These are phyloP conservation scores for Tylopilus rubrobrunneus DNA, from an alignment of 768 basidiomycete genomes.

Conservation along the genomic window DNA sequence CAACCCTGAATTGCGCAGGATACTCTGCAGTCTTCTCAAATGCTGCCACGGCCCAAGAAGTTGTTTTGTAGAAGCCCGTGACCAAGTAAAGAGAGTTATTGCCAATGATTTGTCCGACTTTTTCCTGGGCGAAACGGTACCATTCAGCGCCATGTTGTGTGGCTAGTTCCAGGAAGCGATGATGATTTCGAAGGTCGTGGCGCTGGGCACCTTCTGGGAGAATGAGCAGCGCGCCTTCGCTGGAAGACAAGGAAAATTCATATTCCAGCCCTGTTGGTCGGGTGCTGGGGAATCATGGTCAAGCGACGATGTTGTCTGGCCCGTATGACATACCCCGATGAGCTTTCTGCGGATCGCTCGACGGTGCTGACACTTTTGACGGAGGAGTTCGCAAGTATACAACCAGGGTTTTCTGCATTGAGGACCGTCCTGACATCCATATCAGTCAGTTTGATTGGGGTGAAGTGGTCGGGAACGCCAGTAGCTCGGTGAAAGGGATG, in stretches of 20 bases:
- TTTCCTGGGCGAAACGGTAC: slow-evolving; percentile 25
- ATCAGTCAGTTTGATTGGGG: background rate
- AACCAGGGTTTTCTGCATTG: slow-evolving; percentile 7
- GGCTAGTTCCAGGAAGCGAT: slow-evolving; percentile 18
- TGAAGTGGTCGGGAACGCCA: background rate
- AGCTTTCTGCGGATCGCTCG: background rate
- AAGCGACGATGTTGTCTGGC: background rate
- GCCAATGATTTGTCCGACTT: slow-evolving; percentile 12
- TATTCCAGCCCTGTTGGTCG: background rate
- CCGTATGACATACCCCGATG: background rate
- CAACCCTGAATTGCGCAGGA: slow-evolving; percentile 6
- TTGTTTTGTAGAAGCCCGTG: slow-evolving; percentile 4
- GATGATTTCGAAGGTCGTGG: slow-evolving; percentile 20
- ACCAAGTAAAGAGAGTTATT: slow-evolving; percentile 30
- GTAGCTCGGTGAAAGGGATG: slow-evolving; percentile 16
- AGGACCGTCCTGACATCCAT: slow-evolving; percentile 1
- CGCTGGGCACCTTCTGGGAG: slow-evolving; percentile 29
- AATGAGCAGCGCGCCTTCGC: slow-evolving; percentile 30
- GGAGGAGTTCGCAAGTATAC: slow-evolving; percentile 2
- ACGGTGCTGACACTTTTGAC: background rate
- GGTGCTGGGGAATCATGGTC: background rate
- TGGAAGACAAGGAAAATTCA: slow-evolving; percentile 10
- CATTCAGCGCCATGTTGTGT: slow-evolving; percentile 20
- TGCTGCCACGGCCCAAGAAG: slow-evolving; percentile 29
- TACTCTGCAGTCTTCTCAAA: slow-evolving; percentile 5